Percentiles rank a stretch among this genome's conserved stretches.
Evolutionary conservation across 495 filamentous ascomycete species (phyloP).

Genomic region (Entonaema liquescens): DNA sequence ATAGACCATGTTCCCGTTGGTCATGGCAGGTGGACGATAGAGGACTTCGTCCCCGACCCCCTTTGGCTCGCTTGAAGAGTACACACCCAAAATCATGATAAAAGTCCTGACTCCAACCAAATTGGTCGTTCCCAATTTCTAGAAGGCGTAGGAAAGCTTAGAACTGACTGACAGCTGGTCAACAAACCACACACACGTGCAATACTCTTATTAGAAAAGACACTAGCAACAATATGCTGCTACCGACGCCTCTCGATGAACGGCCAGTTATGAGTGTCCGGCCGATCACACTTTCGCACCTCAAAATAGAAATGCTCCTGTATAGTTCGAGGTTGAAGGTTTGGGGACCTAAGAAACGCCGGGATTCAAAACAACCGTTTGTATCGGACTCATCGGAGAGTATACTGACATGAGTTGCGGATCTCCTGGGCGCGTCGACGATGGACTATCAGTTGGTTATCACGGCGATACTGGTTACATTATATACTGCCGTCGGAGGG

Average conservation of each 20-base stretch:
- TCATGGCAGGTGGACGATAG: no score
- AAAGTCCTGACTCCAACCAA: background rate
- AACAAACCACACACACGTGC: background rate
- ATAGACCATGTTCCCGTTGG: no score
- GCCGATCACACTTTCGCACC: background rate
- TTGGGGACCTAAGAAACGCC: background rate
- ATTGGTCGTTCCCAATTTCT: background rate
- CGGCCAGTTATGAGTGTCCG: background rate
- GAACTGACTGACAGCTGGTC: background rate
- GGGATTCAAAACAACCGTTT: background rate
- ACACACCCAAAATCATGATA: background rate
- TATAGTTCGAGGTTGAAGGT: background rate
- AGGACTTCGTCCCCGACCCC: no score
- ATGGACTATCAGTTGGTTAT: background rate
- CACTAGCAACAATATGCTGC: background rate
- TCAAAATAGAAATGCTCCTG: background rate
- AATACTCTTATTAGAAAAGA: background rate
- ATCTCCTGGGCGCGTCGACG: background rate
- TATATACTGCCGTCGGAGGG: no score
- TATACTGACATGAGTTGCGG: background rate
- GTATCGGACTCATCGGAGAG: background rate
- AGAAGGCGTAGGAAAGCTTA: background rate
- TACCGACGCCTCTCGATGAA: background rate
- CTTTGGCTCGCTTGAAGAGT: background rate
- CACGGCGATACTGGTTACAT: background rate